Evolutionary conservation across 371 early-diverging fungal genomes (phyloP), one percentile per base, ranked within the genome.

Genomic region (Blastocladiella emersonii): DNA sequence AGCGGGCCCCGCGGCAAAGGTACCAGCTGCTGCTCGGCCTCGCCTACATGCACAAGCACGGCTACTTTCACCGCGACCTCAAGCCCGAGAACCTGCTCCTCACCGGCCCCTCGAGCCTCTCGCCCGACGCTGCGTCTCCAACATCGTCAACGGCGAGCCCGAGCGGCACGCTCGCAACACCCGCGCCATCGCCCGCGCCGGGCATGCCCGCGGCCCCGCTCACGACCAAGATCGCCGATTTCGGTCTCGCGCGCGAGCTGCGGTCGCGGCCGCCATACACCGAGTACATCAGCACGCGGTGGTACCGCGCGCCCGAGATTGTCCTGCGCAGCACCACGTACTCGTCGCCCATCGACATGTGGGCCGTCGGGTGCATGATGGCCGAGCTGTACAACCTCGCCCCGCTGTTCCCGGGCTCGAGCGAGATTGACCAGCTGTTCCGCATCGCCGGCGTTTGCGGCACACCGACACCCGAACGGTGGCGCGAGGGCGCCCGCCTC

Each of bases 291-390:
- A 88, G 89, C 76, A 96, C 97, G 12, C 78, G 97, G 66, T 96
- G 97, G 97, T 88, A 99, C 73, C 86, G 99, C 36, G 92, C 99
- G 10, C 99, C 99, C 34, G 99, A 99, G 76, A 86, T 98, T 5
- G 70, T 98, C 23, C 76, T 96, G 39, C 84, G 89, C 34, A 84
- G 85, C 13, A 81, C 87, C 1, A 73, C 73, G 37, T 99, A 99
- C 67, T 84, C 89, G 17, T 89, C 84, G 37, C 93, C 97, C 10
- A 90, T 99, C 36, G 99, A 99, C 73, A 77, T 99, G 27, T 99
- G 99, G 99, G 97, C 97, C 1, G 79, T 94, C 0, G 99, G 98
- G 1, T 78, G 89, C 4, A 95, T 98, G 32, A 74, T 91, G 19
- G 90, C 92, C 15, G 98, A 98, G 74, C 68, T 98, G 34, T 78